Evolutionary conservation across 1,284 basidiomycete genomes (phyloP), one percentile per base, ranked within the genome.

Genomic region (Ceraceosorus guamensis): DNA sequence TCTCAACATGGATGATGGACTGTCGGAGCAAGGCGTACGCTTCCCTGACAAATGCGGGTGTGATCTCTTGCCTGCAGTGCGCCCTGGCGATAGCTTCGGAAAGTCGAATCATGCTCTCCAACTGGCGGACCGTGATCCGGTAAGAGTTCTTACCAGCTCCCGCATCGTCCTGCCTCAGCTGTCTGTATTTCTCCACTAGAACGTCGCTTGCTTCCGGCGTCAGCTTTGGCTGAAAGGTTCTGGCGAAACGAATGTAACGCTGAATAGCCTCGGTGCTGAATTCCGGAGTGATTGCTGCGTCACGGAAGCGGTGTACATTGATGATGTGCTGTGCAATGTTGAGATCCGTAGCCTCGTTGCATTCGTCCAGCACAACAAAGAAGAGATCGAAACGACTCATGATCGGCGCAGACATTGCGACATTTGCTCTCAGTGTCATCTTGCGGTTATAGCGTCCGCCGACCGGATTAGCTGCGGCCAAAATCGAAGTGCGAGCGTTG

Each of bases 301-400:
- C 88, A 75, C 89, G 87, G 80, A 91, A 92, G 16, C 91, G 85
- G 80, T 98, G 95, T 18, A 98, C 90, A 76, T 93, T 91, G 58
- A 98, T 92, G 67, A 99, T 98, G 79, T 98, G 95, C 76, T 85
- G 85, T 30, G 95, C 95, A 65, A 99, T 88, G 76, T 91, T 89
- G 73, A 91, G 78, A 77, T 98, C 95, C 61, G 87, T 88, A 73
- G 84, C 85, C 77, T 91, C 88, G 77, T 97, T 88, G 79, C 93
- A 97, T 75, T 98, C 93, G 75, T 99, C 95, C 45, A 98, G 82
- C 11, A 99, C 91, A 56, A 99, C 90, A 74, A 98, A 98, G 81
- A 98, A 98, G 63, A 99, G 78, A 77, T 99, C 95, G 76, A 98
- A 99, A 66, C 95, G 86, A 79, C 89, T 93, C 93, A 99, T 98